A percentile compares a stretch with the other conserved stretches of the same genome.
These are phyloP conservation scores for Mrakia blollopis DNA, from an alignment of 768 basidiomycete species.

Conservation along the genomic window DNA sequence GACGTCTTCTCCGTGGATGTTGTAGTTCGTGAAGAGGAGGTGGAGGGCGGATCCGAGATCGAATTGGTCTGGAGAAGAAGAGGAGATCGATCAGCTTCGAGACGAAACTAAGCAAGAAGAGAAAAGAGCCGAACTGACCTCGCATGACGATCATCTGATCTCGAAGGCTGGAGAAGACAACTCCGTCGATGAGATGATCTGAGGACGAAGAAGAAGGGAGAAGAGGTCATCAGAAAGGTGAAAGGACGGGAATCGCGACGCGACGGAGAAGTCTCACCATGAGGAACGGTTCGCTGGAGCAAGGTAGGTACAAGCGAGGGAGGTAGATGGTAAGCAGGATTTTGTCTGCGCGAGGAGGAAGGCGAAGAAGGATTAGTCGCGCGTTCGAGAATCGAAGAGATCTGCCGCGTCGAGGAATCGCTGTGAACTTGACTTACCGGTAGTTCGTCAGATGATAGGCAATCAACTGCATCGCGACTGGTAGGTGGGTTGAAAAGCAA, in stretches of 20 bases:
- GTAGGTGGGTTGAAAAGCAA: background rate
- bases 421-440: slow-evolving; percentile 6
- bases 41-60: slow-evolving; percentile 26
- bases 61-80: slow-evolving; percentile 1
- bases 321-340: slow-evolving; percentile 26
- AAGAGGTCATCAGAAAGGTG: background rate
- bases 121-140: slow-evolving; percentile 19
- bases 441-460: slow-evolving; percentile 25
- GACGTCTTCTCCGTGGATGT: slow-evolving; percentile 18
- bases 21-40: slow-evolving; percentile 13
- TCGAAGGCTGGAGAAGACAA: slow-evolving; percentile 15
- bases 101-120: background rate
- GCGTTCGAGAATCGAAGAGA: too few relatives aligned
- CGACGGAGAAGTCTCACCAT: background rate
- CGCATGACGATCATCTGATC: slow-evolving; percentile 19
- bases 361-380: background rate
- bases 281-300: slow-evolving; percentile 24
- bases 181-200: slow-evolving; percentile 27
- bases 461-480: slow-evolving; percentile 1
- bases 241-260: background rate
- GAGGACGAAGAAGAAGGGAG: background rate
- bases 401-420: background rate
- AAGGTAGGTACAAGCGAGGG: slow-evolving; percentile 27
- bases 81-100: background rate
- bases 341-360: slow-evolving; percentile 1